Evolutionary conservation across 139 green algal genomes (phyloP).

Genomic region (Gonium pectorale): DNA sequence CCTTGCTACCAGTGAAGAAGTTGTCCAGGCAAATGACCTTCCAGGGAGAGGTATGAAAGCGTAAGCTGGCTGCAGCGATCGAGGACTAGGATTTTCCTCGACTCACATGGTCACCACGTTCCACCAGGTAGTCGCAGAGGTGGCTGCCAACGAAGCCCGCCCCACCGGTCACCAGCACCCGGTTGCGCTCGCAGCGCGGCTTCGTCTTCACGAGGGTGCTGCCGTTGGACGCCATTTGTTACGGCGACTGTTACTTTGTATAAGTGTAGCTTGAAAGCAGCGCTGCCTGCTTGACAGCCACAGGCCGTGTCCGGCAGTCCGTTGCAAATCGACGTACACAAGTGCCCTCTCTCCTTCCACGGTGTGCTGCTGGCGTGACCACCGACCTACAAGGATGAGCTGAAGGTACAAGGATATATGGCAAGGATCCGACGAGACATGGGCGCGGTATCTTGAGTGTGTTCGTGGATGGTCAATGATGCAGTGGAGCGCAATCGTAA

Average conservation of each 20-base stretch:
- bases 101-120: slow-evolving; percentile 89
- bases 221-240: slow-evolving; percentile 22
- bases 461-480: no score
- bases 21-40: slow-evolving; percentile 99
- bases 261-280: neutral
- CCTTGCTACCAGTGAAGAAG: slow-evolving; percentile 98
- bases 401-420: no score
- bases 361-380: no score
- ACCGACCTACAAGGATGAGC: no score
- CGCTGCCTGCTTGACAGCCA: no score
- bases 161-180: slow-evolving; percentile 94
- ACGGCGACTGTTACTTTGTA: neutral
- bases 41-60: neutral
- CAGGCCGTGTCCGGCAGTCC: no score
- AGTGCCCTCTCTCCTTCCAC: no score
- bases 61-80: neutral
- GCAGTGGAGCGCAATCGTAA: no score
- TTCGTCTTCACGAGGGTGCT: slow-evolving; percentile 87
- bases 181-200: slow-evolving; percentile 82
- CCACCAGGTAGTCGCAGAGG: slow-evolving; percentile 93
- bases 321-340: no score
- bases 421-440: no score
- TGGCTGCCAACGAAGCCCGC: slow-evolving; percentile 98
- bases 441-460: no score
- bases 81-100: no score